Conservation (phyloP, 208 protist species). For the Acanthamoeba sp. region DNA sequence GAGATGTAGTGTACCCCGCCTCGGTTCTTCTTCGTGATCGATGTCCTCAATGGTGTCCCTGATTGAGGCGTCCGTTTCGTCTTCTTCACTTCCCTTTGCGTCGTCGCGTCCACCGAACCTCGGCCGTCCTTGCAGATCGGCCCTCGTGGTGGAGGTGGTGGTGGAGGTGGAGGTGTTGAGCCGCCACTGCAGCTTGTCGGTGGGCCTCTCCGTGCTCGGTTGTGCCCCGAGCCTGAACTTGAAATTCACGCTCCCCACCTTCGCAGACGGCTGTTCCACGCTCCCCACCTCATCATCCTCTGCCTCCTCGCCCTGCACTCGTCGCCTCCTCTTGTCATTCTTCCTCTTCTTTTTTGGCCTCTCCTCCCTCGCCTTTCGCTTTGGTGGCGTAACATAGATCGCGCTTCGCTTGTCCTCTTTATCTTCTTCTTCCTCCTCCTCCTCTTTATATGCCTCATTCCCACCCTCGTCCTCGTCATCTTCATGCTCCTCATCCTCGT, state of each 20-base stretch:
- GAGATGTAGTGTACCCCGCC: too few relatives aligned
- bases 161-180: neutral
- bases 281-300: neutral
- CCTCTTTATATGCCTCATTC: neutral
- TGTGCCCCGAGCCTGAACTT: constrained; percentile 1
- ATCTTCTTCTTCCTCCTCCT: neutral
- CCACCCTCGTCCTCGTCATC: constrained; percentile 4
- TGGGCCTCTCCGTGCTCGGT: neutral
- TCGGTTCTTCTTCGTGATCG: neutral
- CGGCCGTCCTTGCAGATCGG: neutral
- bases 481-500: neutral
- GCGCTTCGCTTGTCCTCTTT: neutral
- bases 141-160: neutral
- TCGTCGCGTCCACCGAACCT: neutral
- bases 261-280: neutral
- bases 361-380: neutral
- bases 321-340: neutral
- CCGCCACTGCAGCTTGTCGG: neutral
- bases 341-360: constrained; percentile 7
- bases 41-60: constrained; percentile 43
- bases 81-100: neutral
- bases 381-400: neutral
- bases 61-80: neutral
- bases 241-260: constrained; percentile 27
- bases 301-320: neutral